These are phyloP conservation scores for Pichia nakasei DNA, from an alignment of 805 yeast species.

Conservation along the genomic window DNA sequence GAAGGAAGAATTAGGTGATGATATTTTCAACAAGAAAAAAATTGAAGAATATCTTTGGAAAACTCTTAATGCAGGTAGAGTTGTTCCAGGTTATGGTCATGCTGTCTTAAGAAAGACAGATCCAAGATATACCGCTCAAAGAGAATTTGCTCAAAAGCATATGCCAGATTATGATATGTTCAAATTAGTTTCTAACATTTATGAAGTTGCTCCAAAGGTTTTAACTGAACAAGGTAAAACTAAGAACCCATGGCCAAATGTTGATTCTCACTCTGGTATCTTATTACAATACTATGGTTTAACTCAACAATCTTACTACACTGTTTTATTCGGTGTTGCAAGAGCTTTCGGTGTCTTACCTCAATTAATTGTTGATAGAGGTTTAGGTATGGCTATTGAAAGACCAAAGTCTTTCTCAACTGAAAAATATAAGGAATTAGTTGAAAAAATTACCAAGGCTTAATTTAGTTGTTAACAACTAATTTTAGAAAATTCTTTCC, in stretches of 20 bases:
- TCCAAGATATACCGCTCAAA: conserved; percentile 81
- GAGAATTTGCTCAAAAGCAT: conserved; percentile 68
- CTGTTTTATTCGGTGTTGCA: conserved; percentile 79
- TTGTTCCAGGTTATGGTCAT: conserved; percentile 84
- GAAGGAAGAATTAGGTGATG: conserved; percentile 59
- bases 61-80: conserved; percentile 72
- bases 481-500: too few species aligned
- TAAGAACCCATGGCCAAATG: conserved; percentile 91
- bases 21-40: conserved; percentile 49
- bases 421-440: conserved; percentile 82
- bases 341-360: conserved; percentile 84
- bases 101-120: conserved; percentile 84
- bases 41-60: conserved; percentile 74
- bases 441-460: conserved; percentile 28
- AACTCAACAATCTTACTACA: conserved; percentile 75
- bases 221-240: conserved; percentile 81
- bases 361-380: conserved; percentile 78
- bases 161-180: conserved; percentile 74
- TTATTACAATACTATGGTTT: conserved; percentile 78
- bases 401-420: conserved; percentile 93
- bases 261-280: conserved; percentile 83
- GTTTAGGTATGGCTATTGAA: conserved; percentile 73
- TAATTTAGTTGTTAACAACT: too few species aligned
- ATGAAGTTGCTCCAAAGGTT: conserved; percentile 76
- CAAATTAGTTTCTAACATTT: conserved; percentile 68